Percentiles rank a stretch among this genome's conserved stretches.
Conservation (phyloP, 306 rosid species). For the Echinosophora koreensis region DNA sequence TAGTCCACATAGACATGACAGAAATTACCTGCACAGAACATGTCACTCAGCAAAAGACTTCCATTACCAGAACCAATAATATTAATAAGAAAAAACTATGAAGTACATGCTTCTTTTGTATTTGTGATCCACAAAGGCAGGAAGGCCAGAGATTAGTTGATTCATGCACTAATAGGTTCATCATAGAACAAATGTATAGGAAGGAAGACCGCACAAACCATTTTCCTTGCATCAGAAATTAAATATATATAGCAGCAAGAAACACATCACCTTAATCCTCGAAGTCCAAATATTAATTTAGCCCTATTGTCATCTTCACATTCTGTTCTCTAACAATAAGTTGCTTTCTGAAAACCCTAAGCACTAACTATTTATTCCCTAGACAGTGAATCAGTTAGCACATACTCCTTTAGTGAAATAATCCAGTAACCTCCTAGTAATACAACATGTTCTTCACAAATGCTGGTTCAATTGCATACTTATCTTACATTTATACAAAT, state of each 20-base stretch:
- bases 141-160: neutral
- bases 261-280: neutral
- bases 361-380: neutral
- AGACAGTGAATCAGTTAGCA: neutral
- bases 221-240: neutral
- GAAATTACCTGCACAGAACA: constrained; percentile 81
- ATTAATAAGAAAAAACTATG: neutral
- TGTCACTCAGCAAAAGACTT: constrained; percentile 38
- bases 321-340: neutral
- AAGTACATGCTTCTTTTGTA: neutral
- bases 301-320: neutral
- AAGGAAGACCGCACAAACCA: neutral
- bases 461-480: constrained; percentile 34
- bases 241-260: neutral
- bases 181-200: neutral
- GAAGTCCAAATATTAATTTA: neutral
- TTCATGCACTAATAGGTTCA: neutral
- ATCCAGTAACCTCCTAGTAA: constrained; percentile 3
- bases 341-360: constrained; percentile 7
- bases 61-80: neutral
- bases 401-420: constrained; percentile 1
- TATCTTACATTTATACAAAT: constrained; percentile 10
- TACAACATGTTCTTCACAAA: constrained; percentile 29
- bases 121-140: neutral
- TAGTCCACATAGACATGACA: constrained; percentile 99